Base-by-base conservation (phyloP, 345 rosid species). In the Hirschfeldia incana region DNA sequence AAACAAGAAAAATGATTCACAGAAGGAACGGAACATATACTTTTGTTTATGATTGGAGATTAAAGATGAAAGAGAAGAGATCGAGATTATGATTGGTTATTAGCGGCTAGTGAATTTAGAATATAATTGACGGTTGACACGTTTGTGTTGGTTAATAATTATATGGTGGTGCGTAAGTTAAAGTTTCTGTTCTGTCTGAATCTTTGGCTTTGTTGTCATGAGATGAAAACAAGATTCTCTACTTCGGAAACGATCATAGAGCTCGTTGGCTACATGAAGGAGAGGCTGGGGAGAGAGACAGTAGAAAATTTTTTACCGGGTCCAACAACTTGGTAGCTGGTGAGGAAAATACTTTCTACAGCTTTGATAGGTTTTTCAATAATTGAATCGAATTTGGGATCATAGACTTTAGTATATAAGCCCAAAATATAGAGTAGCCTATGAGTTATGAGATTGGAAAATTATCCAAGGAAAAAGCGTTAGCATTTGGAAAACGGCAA, bases 111-210 rank as follows among this genome's bases (percentile, higher is more conserved):
- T 72, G 81, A 58, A 72, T 78, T 65, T 78, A 65, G 76, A 37
- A 37, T 30, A 57, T 0, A 55, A 65, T 71, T 57, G 61, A 72
- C 72, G 81, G 67, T 72, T 42, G 62, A 57, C 37, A 57, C 77
- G 32, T 72, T 66, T 28, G 15, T n/a, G 30, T 44, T 11, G 51
- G 51, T 44, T 44, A 44, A 44, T 44, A 44, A 11, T 59, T 10
- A n/a, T 34, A 11, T 67, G 28, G 57, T 49, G 59, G 71, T 78
- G 81, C 36, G 51, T 71, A 72, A 78, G 81, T 72, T n/a, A 55
- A 55, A 65, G 71, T 66, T 29, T 27, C 1, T 37, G 57, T 49
- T 49, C 17, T n/a, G 57, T 49, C 57, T 49, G 57, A 37, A n/a
- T n/a, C 17, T 16, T 63, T 77, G 65, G 75, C 32, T 76, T 32